Evolutionary conservation across 345 rosid species (phyloP), one percentile per base, ranked within the genome.

Genomic region (Gynandropsis gynandra): DNA sequence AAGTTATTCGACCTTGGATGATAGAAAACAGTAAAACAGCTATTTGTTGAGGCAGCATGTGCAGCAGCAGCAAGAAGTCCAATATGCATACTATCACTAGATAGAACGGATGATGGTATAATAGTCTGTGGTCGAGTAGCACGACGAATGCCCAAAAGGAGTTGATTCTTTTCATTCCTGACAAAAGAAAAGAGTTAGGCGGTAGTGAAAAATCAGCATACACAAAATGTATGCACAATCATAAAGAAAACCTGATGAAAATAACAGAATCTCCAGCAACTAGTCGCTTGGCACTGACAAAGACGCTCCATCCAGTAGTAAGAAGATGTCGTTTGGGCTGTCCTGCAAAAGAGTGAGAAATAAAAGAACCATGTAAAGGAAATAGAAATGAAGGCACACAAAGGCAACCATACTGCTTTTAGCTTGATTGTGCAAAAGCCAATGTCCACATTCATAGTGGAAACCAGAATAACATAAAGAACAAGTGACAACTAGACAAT

Each of bases 41-140:
- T 73, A 55, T 73, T 68, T 43, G 77, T 73, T 32, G 77, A 73
- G 47, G 74, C 71, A 43, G 74, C 77, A 54, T 68, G 77, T 57
- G 77, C 77, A 42, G 77, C 77, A 49, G 77, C 74, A 65, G 77
- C 77, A 45, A 73, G 77, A 45, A 73, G 77, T 34, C 77, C 77
- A 40, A 73, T 69, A 61, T 73, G 77, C 77, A 73, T 73, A 60
- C 74, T 68, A 50, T 73, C 77, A 68, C 77, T 73, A 16, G 77
- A 68, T 53, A 73, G 56, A 29, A 73, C 77, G 27, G 77, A 73
- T 19, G 77, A 73, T 15, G 77, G 74, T 58, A 68, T 71, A 5
- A 65, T 61, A 24, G 77, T 73, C 44, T 68, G 74, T 18, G 77
- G 68, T 17, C 77, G 68, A 61, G 57, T 65, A 38, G 74, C 77